These are phyloP conservation scores for Beta corolliflora DNA, from an alignment of 179 eudicot genomes.

Conservation along the genomic window DNA sequence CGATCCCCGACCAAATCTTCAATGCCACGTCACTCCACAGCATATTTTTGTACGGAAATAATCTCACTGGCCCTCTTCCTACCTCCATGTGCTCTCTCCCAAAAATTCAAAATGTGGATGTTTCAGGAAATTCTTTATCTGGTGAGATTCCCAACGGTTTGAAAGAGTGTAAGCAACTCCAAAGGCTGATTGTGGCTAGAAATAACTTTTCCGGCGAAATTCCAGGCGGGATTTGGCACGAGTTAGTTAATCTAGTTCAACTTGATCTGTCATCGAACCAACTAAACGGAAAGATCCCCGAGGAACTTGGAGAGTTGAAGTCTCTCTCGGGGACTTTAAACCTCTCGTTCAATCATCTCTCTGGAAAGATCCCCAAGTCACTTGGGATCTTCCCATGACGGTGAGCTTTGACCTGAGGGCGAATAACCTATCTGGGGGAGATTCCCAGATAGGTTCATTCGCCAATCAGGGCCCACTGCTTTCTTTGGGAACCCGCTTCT, in stretches of 20 bases:
- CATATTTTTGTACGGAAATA: conserved; percentile 55
- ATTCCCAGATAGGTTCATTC: conserved; percentile 87
- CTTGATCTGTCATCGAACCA: conserved; percentile 67
- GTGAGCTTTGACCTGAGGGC: conserved; percentile 78
- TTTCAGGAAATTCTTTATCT: conserved; percentile 54
- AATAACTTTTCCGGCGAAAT: conserved; percentile 68
- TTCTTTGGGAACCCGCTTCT: conserved; percentile 65
- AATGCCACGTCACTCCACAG: conserved; percentile 76
- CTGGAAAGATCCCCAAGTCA: conserved; percentile 64
- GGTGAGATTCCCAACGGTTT: conserved; percentile 48
- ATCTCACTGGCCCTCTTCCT: conserved; percentile 64
- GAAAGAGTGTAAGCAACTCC: conserved; percentile 51
- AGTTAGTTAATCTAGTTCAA: conserved; percentile 56
- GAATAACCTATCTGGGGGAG: conserved; percentile 73
- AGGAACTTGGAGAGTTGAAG: conserved; percentile 67
- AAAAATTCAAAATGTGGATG: conserved; percentile 61
- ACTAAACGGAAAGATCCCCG: conserved; percentile 63
- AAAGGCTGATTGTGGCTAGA: conserved; percentile 52
- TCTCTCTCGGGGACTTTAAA: conserved; percentile 75
- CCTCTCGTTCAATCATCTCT: conserved; percentile 65
- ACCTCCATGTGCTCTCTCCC: conserved; percentile 52
- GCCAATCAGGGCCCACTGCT: conserved; percentile 97
- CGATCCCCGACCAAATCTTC: conserved; percentile 68
- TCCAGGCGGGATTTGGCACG: conserved; percentile 64
- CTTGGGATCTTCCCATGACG: conserved; percentile 80